Conservation (phyloP, 306 rosid species). For the Luffa aegyptiaca region DNA sequence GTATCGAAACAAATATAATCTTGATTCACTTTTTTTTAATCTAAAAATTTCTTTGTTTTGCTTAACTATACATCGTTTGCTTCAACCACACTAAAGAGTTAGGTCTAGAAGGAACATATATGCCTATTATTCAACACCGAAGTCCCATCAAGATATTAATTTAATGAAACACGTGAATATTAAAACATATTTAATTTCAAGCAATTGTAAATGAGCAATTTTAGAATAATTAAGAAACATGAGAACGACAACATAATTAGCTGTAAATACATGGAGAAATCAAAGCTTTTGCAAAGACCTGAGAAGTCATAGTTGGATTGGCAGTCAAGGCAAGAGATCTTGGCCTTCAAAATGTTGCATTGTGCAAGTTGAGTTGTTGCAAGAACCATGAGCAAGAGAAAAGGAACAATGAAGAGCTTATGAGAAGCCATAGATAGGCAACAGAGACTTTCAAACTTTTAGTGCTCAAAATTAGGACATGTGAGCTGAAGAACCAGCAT, state of each 20-base stretch:
- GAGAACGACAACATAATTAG: not conserved
- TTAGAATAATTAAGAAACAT: too few relatives aligned
- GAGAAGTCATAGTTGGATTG: not conserved
- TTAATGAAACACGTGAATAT: too few relatives aligned
- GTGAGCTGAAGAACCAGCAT: not conserved
- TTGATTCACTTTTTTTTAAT: too few relatives aligned
- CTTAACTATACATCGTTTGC: too few relatives aligned
- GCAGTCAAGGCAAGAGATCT: conserved; percentile 6
- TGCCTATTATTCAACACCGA: too few relatives aligned
- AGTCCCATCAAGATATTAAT: too few relatives aligned
- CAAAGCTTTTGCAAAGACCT: not conserved
- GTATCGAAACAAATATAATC: too few relatives aligned
- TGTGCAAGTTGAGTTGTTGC: not conserved
- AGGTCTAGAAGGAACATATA: too few relatives aligned
- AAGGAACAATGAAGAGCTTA: not conserved
- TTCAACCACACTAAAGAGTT: too few relatives aligned
- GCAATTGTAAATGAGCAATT: too few relatives aligned
- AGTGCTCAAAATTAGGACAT: not conserved
- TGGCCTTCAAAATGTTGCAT: not conserved
- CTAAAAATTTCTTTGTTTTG: too few relatives aligned
- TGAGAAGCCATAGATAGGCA: not conserved
- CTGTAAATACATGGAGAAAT: not conserved
- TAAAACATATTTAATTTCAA: too few relatives aligned
- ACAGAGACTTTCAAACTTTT: not conserved
- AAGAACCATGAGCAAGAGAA: not conserved